Conservation (phyloP, 2,329 filamentous ascomycete genomes). For the Aspergillus ochraceus region DNA sequence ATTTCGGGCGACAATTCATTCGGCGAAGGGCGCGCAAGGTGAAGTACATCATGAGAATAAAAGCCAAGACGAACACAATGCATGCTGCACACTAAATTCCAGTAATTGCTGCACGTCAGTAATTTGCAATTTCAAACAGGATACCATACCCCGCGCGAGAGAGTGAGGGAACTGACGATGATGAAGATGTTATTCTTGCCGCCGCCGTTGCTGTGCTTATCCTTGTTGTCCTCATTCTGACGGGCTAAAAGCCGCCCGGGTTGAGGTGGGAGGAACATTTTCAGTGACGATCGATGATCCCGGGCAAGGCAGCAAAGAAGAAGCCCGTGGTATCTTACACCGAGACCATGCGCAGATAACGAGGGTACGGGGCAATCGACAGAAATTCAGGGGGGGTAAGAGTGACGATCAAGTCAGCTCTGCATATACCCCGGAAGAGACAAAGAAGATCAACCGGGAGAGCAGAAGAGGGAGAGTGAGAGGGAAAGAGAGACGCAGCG, state of each 20-base stretch:
- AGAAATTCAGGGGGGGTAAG: background rate
- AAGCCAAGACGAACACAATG: constrained; percentile 33
- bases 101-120: constrained; percentile 6
- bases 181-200: constrained; percentile 29
- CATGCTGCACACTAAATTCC: constrained; percentile 25
- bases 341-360: constrained; percentile 9
- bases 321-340: background rate
- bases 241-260: constrained; percentile 18
- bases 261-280: constrained; percentile 23
- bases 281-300: constrained; percentile 2
- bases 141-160: background rate
- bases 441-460: background rate
- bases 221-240: constrained; percentile 8
- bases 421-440: background rate
- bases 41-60: constrained; percentile 35
- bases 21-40: constrained; percentile 44
- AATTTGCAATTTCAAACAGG: background rate
- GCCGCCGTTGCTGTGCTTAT: background rate
- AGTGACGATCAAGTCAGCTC: background rate
- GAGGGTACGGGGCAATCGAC: background rate
- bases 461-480: background rate
- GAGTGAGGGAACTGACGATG: constrained; percentile 25
- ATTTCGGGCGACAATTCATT: constrained; percentile 50
- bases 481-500: background rate
- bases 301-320: constrained; percentile 8